These are phyloP conservation scores for Epichloe festucae DNA, from an alignment of 2,329 filamentous ascomycete genomes.

Conservation along the genomic window DNA sequence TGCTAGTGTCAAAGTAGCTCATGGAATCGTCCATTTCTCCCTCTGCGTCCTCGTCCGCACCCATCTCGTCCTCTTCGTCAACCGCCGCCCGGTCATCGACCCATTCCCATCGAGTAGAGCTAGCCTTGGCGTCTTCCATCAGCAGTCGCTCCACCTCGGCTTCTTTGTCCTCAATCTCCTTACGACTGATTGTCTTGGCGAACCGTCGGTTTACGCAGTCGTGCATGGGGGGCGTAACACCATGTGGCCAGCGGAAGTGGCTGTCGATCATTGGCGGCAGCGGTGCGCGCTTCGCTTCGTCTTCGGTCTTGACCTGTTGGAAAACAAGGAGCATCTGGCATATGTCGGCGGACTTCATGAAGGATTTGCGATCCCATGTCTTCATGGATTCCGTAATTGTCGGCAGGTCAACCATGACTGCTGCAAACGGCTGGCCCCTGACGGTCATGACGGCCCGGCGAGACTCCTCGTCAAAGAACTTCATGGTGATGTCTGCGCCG, in stretches of 20 bases:
- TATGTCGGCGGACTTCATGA: conserved; percentile 81
- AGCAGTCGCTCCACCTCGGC: conserved; percentile 64
- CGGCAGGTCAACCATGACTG: conserved; percentile 68
- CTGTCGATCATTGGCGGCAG: conserved; percentile 59
- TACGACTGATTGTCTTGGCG: conserved; percentile 67
- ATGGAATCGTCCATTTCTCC: conserved; percentile 32
- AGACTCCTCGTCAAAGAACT: conserved; percentile 63
- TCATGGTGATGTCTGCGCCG: conserved; percentile 67
- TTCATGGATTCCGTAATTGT: conserved; percentile 87
- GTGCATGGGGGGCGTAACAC: conserved; percentile 77
- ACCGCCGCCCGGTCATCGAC: conserved; percentile 38
- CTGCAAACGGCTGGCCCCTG: conserved; percentile 59
- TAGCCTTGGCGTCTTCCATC: conserved; percentile 50
- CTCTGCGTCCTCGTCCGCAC: conserved; percentile 38
- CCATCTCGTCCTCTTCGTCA: conserved; percentile 21
- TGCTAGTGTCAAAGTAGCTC: conserved; percentile 24
- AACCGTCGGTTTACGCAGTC: conserved; percentile 74
- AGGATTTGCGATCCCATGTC: conserved; percentile 77
- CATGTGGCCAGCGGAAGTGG: conserved; percentile 68
- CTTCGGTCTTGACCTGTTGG: conserved; percentile 50
- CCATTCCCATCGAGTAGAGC: conserved; percentile 50
- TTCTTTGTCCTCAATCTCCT: conserved; percentile 77
- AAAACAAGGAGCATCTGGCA: conserved; percentile 81
- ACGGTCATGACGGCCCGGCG: conserved; percentile 62
- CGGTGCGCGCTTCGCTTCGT: conserved; percentile 52